Percentiles rank a stretch among this genome's conserved stretches.
phyloP scores from a whole-genome alignment of 768 basidiomycete species.

The Termitomyces sp. region DNA sequence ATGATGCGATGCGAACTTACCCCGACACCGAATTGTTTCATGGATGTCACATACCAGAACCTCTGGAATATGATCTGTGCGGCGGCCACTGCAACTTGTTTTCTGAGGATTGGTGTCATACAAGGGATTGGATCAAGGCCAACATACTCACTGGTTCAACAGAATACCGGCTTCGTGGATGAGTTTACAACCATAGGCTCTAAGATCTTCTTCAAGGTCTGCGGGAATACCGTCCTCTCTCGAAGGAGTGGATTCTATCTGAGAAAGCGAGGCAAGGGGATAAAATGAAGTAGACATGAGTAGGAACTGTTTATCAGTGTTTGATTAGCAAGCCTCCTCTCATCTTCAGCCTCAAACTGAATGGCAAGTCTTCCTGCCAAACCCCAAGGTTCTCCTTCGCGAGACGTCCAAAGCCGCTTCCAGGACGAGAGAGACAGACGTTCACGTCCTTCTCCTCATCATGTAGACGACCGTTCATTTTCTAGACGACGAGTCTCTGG shows the following conservation, averaged over 20 bases:
- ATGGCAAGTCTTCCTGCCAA: conserved; percentile 39
- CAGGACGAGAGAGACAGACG: conserved; percentile 26
- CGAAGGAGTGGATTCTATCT: conserved; percentile 80
- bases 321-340: conserved; percentile 1
- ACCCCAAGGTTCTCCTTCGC: conserved; percentile 19
- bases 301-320: conserved; percentile 9
- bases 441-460: conserved; percentile 17
- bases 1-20: conserved; percentile 41
- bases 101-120: conserved; percentile 40
- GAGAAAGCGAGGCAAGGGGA: conserved; percentile 78
- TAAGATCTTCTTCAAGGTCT: conserved; percentile 82
- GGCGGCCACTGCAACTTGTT: conserved; percentile 95
- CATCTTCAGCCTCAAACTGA: neutral
- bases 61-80: conserved; percentile 96
- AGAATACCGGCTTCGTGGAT: conserved; percentile 94
- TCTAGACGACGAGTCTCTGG: conserved; percentile 14
- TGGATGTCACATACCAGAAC: conserved; percentile 93
- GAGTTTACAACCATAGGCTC: conserved; percentile 89
- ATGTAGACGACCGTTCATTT: neutral
- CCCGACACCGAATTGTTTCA: conserved; percentile 92
- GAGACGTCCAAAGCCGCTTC: conserved; percentile 13
- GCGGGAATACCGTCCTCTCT: conserved; percentile 73
- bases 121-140: neutral
- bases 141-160: conserved; percentile 69
- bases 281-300: conserved; percentile 52